Conservation (phyloP, 177 flowering plant species). For the Tripterygium wilfordii region DNA sequence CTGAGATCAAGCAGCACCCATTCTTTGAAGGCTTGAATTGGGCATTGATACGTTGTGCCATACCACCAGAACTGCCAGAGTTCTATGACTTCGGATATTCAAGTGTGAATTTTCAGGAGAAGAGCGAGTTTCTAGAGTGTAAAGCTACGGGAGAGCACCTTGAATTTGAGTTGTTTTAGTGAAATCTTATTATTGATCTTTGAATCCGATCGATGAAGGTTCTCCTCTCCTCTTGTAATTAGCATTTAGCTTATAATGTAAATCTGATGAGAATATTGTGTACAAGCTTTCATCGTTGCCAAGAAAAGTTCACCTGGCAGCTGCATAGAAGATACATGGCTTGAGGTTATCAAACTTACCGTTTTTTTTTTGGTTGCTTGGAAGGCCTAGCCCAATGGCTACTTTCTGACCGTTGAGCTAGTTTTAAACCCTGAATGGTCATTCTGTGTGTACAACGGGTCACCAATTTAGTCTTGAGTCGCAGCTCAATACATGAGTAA, state of each 20-base stretch:
- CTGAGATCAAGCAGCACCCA: slow-evolving; percentile 55
- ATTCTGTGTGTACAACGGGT: too few species aligned
- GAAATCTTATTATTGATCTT: background rate
- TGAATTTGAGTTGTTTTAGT: slow-evolving; percentile 54
- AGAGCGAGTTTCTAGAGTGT: slow-evolving; percentile 31
- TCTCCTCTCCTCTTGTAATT: slow-evolving; percentile 14
- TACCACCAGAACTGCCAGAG: slow-evolving; percentile 61
- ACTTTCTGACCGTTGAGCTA: too few species aligned
- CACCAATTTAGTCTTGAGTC: too few species aligned
- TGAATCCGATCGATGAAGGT: background rate
- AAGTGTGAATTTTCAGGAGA: slow-evolving; percentile 13
- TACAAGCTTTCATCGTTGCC: slow-evolving; percentile 3
- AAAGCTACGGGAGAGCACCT: slow-evolving; percentile 37
- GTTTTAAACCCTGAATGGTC: too few species aligned
- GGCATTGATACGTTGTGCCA: slow-evolving; percentile 60
- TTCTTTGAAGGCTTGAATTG: slow-evolving; percentile 66
- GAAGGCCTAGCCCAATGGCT: too few species aligned
- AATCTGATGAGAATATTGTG: slow-evolving; percentile 6
- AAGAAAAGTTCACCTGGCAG: too few species aligned
- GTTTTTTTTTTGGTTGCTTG: too few species aligned
- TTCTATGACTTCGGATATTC: slow-evolving; percentile 19
- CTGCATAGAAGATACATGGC: too few species aligned
- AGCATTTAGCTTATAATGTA: slow-evolving; percentile 16
- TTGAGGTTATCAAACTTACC: background rate
- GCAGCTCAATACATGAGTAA: too few species aligned